Evolutionary conservation across 805 yeast species (phyloP).

Genomic region (Starmerella sirachaensis): DNA sequence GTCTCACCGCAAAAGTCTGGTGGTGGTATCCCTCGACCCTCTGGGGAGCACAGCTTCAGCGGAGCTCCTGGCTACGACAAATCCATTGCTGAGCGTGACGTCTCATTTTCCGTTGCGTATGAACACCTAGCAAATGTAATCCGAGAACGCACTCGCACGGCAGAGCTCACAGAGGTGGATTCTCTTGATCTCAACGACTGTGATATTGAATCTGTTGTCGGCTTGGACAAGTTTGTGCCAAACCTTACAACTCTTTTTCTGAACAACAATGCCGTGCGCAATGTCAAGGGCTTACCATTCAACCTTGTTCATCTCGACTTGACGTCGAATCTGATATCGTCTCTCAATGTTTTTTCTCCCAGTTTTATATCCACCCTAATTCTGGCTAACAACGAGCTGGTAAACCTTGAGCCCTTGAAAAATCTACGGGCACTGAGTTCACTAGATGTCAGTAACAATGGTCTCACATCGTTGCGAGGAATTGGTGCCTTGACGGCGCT

Average conservation of each 20-base stretch:
- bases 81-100: constrained; percentile 9
- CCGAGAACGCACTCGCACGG: constrained; percentile 11
- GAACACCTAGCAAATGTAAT: constrained; percentile 8
- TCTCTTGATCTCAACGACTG: constrained; percentile 16
- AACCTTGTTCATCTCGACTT: constrained; percentile 17
- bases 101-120: constrained; percentile 15
- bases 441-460: constrained; percentile 20
- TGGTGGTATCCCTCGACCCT: neutral
- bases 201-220: constrained; percentile 18
- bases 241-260: constrained; percentile 14
- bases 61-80: neutral
- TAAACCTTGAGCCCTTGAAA: constrained; percentile 16
- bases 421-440: constrained; percentile 20
- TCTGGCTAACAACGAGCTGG: constrained; percentile 17
- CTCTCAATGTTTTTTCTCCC: constrained; percentile 18
- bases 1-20: no score
- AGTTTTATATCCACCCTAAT: constrained; percentile 19
- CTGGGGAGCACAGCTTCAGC: neutral
- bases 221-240: constrained; percentile 20
- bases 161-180: constrained; percentile 6
- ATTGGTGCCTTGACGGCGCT: constrained; percentile 18
- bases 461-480: constrained; percentile 16
- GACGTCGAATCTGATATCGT: constrained; percentile 13
- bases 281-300: constrained; percentile 21
- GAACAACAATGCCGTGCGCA: constrained; percentile 15